These are phyloP conservation scores for Diplosphaera chodatii DNA, from an alignment of 139 green algal genomes.

Conservation along the genomic window DNA sequence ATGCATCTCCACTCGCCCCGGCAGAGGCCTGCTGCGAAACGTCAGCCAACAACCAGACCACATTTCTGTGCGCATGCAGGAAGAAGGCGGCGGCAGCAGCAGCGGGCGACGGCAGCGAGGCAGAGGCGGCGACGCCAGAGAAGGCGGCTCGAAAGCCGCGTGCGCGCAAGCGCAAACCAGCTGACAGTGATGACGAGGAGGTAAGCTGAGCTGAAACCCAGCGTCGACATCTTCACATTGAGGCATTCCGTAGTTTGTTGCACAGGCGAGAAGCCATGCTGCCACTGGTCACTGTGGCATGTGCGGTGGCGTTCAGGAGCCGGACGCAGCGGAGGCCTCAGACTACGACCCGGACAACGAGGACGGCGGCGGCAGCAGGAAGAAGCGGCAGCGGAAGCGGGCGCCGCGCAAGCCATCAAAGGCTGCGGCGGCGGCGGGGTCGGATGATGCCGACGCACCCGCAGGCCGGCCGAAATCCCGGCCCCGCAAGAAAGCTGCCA, in stretches of 20 bases:
- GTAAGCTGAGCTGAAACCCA: no score
- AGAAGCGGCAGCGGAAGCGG: background rate
- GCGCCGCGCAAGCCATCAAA: background rate
- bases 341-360: background rate
- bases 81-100: background rate
- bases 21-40: no score
- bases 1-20: no score
- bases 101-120: no score
- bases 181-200: background rate
- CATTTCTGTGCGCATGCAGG: background rate
- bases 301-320: background rate
- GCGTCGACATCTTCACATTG: no score
- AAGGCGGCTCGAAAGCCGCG: no score
- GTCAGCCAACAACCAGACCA: no score
- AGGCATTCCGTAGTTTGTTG: no score
- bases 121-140: background rate
- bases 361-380: background rate
- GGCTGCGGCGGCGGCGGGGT: no score
- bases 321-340: no score
- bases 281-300: no score
- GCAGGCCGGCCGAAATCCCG: background rate
- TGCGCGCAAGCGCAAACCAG: background rate
- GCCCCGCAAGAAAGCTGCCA: background rate
- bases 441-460: background rate
- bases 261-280: no score